A percentile compares a stretch with the other conserved stretches of the same genome.
Evolutionary conservation across 2,329 filamentous ascomycete genomes (phyloP).

Genomic region (Paracoccidioides lutzii): DNA sequence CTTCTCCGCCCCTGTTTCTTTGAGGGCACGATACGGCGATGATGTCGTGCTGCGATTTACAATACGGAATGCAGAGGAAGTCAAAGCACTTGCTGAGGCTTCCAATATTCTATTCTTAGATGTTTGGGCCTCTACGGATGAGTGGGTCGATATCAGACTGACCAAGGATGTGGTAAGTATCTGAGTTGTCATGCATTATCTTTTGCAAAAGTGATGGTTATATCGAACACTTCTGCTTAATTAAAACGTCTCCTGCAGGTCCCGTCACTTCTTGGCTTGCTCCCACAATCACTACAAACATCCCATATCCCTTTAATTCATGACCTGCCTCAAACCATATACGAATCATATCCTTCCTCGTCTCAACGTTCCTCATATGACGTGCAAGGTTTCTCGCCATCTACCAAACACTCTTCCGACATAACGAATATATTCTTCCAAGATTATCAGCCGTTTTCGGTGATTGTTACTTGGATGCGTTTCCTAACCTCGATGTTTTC

Average conservation of each 20-base stretch:
- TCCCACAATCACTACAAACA: constrained; percentile 60
- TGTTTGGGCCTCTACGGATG: constrained; percentile 71
- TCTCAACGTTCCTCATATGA: constrained; percentile 16
- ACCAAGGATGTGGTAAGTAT: constrained; percentile 56
- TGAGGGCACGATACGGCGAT: constrained; percentile 50
- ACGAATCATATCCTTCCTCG: constrained; percentile 55
- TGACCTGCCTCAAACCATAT: constrained; percentile 64
- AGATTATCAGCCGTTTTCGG: constrained; percentile 78
- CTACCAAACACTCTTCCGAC: constrained; percentile 21
- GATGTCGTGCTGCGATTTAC: constrained; percentile 84
- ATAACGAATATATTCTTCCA: constrained; percentile 66
- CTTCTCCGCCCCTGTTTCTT: constrained; percentile 23
- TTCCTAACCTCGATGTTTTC: constrained; percentile 84
- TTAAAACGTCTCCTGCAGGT: constrained; percentile 31
- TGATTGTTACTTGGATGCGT: constrained; percentile 82
- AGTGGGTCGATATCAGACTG: constrained; percentile 75
- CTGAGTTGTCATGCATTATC: background rate
- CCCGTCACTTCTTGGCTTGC: constrained; percentile 60
- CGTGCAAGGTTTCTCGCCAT: constrained; percentile 20
- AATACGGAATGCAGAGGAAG: constrained; percentile 55
- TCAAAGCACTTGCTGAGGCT: constrained; percentile 57
- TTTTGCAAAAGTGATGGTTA: background rate
- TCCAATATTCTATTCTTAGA: constrained; percentile 68
- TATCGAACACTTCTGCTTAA: constrained; percentile 2
- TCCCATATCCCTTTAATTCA: constrained; percentile 65